phyloP scores from a whole-genome alignment of 306 rosid genomes.

The Ormosia emarginata region DNA sequence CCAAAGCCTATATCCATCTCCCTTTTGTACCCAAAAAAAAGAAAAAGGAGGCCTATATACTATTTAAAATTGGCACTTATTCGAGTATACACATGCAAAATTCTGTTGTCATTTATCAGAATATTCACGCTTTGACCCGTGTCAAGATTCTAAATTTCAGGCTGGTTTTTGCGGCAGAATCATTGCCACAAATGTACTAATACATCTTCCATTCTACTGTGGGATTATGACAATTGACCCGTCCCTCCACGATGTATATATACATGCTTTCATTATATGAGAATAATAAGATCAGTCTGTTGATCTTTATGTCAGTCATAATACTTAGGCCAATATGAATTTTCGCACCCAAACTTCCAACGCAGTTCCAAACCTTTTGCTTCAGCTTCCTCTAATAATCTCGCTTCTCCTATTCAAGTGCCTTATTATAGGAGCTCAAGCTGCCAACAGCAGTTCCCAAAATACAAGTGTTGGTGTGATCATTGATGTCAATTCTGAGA shows the following conservation, averaged over 20 bases:
- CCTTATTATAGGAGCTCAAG: neutral
- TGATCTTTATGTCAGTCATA: neutral
- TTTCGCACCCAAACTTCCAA: neutral
- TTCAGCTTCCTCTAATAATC: neutral
- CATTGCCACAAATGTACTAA: neutral
- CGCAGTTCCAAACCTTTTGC: neutral
- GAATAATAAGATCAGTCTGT: neutral
- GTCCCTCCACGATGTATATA: neutral
- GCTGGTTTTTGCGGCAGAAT: neutral
- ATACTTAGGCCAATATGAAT: neutral
- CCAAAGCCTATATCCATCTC: too few species aligned
- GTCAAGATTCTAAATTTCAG: neutral
- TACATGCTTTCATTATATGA: neutral
- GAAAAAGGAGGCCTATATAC: too few species aligned
- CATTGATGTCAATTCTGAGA: slow-evolving; percentile 31
- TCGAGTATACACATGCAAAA: too few species aligned
- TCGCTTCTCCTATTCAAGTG: neutral
- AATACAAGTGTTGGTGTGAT: slow-evolving; percentile 30
- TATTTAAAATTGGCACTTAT: too few species aligned
- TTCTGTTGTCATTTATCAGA: too few species aligned
- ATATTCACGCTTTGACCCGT: too few species aligned
- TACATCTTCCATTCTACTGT: neutral
- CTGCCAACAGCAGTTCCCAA: neutral
- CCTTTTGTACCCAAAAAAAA: too few species aligned
- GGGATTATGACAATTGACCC: neutral